Evolutionary conservation across 805 yeast genomes (phyloP), one percentile per base, ranked within the genome.

Genomic region (Saccharomycopsis sp.): DNA sequence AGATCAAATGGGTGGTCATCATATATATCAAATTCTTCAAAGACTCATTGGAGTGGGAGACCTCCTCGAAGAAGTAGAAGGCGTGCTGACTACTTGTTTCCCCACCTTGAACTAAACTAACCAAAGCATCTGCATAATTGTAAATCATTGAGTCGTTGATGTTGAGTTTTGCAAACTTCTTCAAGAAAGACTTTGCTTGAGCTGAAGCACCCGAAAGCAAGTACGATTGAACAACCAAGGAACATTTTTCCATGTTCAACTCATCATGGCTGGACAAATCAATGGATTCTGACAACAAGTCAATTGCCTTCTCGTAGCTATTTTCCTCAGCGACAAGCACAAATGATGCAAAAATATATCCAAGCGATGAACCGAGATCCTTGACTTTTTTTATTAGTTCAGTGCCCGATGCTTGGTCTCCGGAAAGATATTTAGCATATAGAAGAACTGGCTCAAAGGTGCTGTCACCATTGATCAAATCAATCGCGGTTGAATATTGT

Each of bases 71-170:
- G 55, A 80, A 78, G 56, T 77, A 81, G 59, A 70, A 69, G 16
- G 67, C 58, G 8, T 70, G 64, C 52, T 67, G 66, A 16, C 53
- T 52, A 12, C 60, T 42, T 6, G 56, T 50, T 44, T 62, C 71
- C 48, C 64, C 59, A 33, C 67, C 70, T 21, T 58, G 53, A 4
- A 60, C 56, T 40, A 71, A 62, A 42, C 70, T 65, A 9, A 68
- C 60, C 76, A 88, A 84, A 12, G 94, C 76, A 57, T 85, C 94
- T 22, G 86, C 74, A 23, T 86, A 69, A 52, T 85, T 88, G 58
- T 74, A 75, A 35, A 84, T 73, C 26, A 88, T 71, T 50, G 77
- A 80, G 61, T 87, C 96, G 50, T 79, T 26, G 77, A 60, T 25
- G 50, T 51, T 26, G 48, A 49, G 15, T 45, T 51, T 48, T 16